A percentile compares a stretch with the other conserved stretches of the same genome.
These are phyloP conservation scores for Suillus subaureus DNA, from an alignment of 768 basidiomycete species.

Conservation along the genomic window DNA sequence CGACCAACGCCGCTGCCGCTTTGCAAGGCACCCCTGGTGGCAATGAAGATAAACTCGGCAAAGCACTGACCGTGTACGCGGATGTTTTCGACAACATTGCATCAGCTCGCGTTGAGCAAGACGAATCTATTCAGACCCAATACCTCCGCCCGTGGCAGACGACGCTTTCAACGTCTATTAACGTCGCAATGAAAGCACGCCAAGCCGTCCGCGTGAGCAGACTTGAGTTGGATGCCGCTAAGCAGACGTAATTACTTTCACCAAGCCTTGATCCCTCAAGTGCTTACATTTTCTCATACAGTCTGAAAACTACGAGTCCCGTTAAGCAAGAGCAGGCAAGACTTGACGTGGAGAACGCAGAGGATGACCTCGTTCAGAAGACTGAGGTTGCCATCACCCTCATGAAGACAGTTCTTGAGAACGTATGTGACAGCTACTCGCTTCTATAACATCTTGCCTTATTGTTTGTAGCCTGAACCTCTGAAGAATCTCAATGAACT, in stretches of 20 bases:
- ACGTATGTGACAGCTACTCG: constrained; percentile 57
- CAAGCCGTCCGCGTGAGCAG: constrained; percentile 79
- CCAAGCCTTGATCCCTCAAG: not conserved
- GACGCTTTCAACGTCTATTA: constrained; percentile 80
- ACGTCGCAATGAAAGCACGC: constrained; percentile 90
- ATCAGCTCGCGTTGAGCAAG: constrained; percentile 78
- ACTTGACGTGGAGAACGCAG: constrained; percentile 90
- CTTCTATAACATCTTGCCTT: not conserved
- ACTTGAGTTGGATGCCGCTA: constrained; percentile 89
- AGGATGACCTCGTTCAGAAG: constrained; percentile 96
- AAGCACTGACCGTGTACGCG: constrained; percentile 78
- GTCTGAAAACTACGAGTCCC: constrained; percentile 77
- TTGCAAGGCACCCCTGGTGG: constrained; percentile 48
- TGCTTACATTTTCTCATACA: constrained; percentile 32
- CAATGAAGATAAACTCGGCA: constrained; percentile 70
- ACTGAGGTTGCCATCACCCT: constrained; percentile 96
- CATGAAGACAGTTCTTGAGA: constrained; percentile 98
- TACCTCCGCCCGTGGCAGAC: constrained; percentile 88
- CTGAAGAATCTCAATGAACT: constrained; percentile 93
- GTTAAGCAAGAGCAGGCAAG: constrained; percentile 89
- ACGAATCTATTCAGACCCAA: constrained; percentile 61
- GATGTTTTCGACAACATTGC: constrained; percentile 85
- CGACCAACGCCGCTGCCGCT: constrained; percentile 56
- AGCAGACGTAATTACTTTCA: constrained; percentile 65
- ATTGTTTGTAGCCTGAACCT: constrained; percentile 79